Percentiles rank a stretch among this genome's conserved stretches.
phyloP scores from a whole-genome alignment of 2,329 filamentous ascomycete genomes.

The Colletotrichum sp. region DNA sequence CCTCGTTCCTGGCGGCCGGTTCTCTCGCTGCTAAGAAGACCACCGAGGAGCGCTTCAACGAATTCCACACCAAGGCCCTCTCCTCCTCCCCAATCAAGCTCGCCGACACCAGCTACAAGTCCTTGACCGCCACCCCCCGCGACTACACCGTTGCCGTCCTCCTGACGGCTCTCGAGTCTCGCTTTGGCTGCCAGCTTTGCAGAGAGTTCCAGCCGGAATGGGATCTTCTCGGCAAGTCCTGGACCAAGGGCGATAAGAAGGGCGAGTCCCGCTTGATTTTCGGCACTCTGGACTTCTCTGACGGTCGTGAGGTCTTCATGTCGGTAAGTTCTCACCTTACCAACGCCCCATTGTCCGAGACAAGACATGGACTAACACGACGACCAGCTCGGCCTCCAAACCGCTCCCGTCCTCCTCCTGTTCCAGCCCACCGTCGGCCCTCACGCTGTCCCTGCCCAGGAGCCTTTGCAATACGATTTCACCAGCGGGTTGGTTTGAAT shows the following conservation, averaged over 20 bases:
- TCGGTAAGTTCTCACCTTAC: conserved; percentile 62
- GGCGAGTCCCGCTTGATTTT: conserved; percentile 78
- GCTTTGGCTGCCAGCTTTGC: conserved; percentile 87
- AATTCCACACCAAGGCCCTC: conserved; percentile 72
- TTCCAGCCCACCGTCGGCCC: conserved; percentile 87
- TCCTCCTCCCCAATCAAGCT: conserved; percentile 75
- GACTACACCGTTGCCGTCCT: conserved; percentile 86
- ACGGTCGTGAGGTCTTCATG: conserved; percentile 86
- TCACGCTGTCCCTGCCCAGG: conserved; percentile 71
- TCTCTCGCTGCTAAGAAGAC: conserved; percentile 70
- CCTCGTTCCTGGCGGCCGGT: conserved; percentile 67
- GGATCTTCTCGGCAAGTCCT: conserved; percentile 85
- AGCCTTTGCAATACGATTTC: conserved; percentile 86
- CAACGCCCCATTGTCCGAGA: background rate
- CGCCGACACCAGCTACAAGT: conserved; percentile 75
- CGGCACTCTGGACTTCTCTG: conserved; percentile 83
- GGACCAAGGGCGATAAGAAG: conserved; percentile 82
- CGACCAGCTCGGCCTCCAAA: conserved; percentile 84
- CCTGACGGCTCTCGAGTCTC: conserved; percentile 82
- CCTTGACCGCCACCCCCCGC: conserved; percentile 77
- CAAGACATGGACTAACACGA: background rate
- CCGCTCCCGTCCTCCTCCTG: conserved; percentile 86
- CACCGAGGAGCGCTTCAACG: conserved; percentile 68
- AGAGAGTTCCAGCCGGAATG: conserved; percentile 94
- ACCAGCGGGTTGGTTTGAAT: conserved; percentile 67